These are phyloP conservation scores for Corymbia calophylla DNA, from an alignment of 441 rosid genomes.

Conservation along the genomic window DNA sequence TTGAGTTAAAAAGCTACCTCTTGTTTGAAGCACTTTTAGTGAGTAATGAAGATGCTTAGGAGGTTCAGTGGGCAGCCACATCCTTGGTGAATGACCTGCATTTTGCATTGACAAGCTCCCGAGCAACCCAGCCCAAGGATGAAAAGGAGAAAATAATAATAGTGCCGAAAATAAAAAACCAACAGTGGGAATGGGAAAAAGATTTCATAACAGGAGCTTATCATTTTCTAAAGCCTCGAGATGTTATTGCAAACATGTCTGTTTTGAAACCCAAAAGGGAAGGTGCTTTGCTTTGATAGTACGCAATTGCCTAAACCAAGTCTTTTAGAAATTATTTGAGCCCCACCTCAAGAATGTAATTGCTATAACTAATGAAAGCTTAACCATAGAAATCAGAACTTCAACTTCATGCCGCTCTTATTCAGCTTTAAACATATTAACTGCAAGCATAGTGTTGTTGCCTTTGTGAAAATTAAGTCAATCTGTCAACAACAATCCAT, in stretches of 20 bases:
- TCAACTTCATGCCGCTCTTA: not conserved
- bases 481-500: not conserved
- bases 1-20: constrained; percentile 25
- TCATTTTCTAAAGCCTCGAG: not conserved
- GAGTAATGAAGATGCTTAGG: constrained; percentile 55
- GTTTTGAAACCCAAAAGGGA: not conserved
- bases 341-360: not conserved
- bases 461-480: not conserved
- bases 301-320: not conserved
- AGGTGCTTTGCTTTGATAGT: not conserved
- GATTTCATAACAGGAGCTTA: not conserved
- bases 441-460: not conserved
- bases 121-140: not conserved
- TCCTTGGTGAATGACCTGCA: constrained; percentile 63
- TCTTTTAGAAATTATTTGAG: not conserved
- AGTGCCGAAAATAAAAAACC: not conserved
- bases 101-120: not conserved
- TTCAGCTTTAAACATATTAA: not conserved
- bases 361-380: not conserved
- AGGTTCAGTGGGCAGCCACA: constrained; percentile 61
- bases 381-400: not conserved
- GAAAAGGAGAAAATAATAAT: not conserved
- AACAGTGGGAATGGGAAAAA: not conserved
- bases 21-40: constrained; percentile 45
- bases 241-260: not conserved